Evolutionary conservation across 306 rosid species (phyloP).

Genomic region (Trifolium dubium): DNA sequence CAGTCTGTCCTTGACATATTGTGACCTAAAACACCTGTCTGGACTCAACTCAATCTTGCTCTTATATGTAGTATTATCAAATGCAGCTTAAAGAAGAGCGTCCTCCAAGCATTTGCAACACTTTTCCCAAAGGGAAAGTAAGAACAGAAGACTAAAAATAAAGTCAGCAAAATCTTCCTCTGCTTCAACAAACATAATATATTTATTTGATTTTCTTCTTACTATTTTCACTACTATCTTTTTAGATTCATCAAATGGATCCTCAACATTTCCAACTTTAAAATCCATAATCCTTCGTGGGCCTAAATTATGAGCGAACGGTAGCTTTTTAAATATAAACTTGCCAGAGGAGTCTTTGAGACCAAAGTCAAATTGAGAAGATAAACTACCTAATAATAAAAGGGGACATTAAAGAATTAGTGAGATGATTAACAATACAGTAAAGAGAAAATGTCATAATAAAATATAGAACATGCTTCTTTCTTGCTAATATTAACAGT

Average conservation of each 20-base stretch:
- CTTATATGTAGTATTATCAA: background rate
- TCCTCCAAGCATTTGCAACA: slow-evolving; percentile 8
- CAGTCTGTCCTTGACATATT: no score
- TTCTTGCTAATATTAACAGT: background rate
- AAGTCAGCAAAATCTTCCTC: background rate
- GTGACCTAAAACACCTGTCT: no score
- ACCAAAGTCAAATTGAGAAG: slow-evolving; percentile 21
- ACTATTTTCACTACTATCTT: no score
- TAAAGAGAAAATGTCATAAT: no score
- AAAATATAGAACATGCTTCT: no score
- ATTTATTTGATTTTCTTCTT: background rate
- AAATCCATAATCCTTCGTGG: background rate
- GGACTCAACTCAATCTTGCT: background rate
- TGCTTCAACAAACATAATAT: background rate
- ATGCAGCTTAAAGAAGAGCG: background rate
- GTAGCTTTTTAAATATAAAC: background rate
- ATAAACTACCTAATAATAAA: slow-evolving; percentile 15
- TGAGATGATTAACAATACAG: no score
- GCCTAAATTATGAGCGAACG: background rate
- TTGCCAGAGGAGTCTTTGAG: slow-evolving; percentile 1
- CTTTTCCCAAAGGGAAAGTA: background rate
- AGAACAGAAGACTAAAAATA: no score
- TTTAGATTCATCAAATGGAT: background rate
- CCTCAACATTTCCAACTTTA: background rate
- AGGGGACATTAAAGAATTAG: background rate